phyloP scores from a whole-genome alignment of 2,329 filamentous ascomycete species.

The Colletotrichum cuscutae region DNA sequence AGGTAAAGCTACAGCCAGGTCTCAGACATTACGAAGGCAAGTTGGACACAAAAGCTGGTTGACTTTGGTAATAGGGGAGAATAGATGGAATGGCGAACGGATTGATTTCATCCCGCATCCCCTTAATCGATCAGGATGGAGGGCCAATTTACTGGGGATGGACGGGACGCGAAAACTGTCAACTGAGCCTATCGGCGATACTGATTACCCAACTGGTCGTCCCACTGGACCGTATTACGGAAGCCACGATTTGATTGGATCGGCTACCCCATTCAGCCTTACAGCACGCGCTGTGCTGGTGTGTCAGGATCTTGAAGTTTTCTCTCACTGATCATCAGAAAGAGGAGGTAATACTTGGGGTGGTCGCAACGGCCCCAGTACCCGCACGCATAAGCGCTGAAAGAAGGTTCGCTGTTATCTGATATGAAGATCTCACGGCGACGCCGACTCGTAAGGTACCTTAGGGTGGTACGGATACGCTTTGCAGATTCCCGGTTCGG shows the following conservation, averaged over 20 bases:
- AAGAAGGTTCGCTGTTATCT: not conserved
- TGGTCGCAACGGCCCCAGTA: not conserved
- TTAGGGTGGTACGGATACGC: not conserved
- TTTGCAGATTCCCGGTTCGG: not conserved
- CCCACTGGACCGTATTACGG: not conserved
- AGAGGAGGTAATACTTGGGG: not conserved
- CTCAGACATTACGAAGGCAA: not conserved
- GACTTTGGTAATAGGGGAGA: not conserved
- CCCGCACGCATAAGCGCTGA: not conserved
- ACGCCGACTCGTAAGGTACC: not conserved
- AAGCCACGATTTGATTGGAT: slow-evolving; percentile 14
- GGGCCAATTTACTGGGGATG: not conserved
- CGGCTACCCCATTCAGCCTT: slow-evolving; percentile 25
- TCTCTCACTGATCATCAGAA: not conserved
- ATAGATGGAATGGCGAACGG: not conserved
- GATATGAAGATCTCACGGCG: not conserved
- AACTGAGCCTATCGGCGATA: slow-evolving; percentile 15
- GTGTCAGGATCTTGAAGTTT: not conserved
- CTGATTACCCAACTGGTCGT: not conserved
- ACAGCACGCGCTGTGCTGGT: slow-evolving; percentile 14
- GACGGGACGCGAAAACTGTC: slow-evolving; percentile 1
- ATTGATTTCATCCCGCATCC: slow-evolving; percentile 8
- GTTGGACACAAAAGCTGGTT: not conserved
- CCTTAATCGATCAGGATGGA: slow-evolving; percentile 14
- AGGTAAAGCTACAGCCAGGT: slow-evolving; percentile 8